Evolutionary conservation across 2,329 filamentous ascomycete genomes (phyloP), one percentile per base, ranked within the genome.

Genomic region (Aphanoascus verrucosus): DNA sequence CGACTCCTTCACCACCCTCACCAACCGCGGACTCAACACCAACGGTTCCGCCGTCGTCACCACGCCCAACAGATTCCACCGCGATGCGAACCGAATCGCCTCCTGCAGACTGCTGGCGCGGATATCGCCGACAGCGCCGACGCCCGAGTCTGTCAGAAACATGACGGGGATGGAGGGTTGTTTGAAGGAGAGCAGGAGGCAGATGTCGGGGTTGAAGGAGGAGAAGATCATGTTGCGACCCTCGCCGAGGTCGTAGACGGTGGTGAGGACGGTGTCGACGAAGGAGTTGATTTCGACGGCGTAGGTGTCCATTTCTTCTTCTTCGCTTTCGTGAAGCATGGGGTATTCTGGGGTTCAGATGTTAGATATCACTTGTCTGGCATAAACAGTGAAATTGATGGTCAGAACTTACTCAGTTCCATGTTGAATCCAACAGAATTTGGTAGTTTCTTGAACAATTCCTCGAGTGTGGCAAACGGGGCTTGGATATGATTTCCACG

Each of bases 191-290:
- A 97, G 75, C 59, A 95, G 82, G 12, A 98, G 79, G 67, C 93
- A 98, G 44, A 98, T 89, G 63, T 98, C 93, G 0, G 93, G 93
- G 70, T 97, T 95, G 74, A 98, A 98, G 48, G 86, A 93, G 59
- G 88, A 94, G 72, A 98, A 97, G 60, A 98, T 88, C 68, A 98
- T 85, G 72, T 95, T 89, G n/a, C 93, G 80, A 55, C 84, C 80
- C 55, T 82, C 80, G 23, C 84, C 85, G 52, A 90, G 72, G 61
- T 95, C 88, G 65, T 97, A 98, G 4, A 96, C 91, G 69, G 88
- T 93, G 43, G 78, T 78, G 7, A 98, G 77, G 2, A 98, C 86
- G 0, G 88, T 95, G 68, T 98, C 93, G 65, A 94, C 91, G 68
- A 97, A 98, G 1, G 85, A 88, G 71, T 94, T 60, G 31, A 60